Conservation (phyloP, 116 monocot genomes). For the Dioscorea cayenensis region DNA sequence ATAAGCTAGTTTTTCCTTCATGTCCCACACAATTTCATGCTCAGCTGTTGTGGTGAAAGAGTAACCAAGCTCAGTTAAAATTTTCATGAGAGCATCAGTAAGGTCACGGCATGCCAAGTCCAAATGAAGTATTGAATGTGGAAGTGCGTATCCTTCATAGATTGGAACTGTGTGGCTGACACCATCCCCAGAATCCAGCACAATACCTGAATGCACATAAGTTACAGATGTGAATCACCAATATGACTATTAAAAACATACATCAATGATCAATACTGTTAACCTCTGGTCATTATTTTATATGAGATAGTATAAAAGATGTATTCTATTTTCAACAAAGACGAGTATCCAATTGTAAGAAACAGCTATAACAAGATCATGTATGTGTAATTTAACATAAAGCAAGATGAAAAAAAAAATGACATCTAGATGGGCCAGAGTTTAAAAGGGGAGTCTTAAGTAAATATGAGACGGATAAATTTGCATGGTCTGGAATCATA, state of each 20-base stretch:
- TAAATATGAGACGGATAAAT: too few species aligned
- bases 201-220: conserved; percentile 17
- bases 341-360: not conserved
- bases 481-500: too few species aligned
- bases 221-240: not conserved
- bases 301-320: not conserved
- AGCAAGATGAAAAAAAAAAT: too few species aligned
- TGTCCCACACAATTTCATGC: conserved; percentile 35
- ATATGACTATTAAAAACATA: not conserved
- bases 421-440: too few species aligned
- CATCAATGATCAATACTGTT: not conserved
- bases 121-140: conserved; percentile 32
- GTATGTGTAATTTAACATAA: not conserved
- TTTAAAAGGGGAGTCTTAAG: too few species aligned
- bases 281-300: not conserved
- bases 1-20: conserved; percentile 33
- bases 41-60: conserved; percentile 38
- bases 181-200: conserved; percentile 39
- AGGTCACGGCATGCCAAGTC: conserved; percentile 30
- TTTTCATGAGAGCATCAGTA: conserved; percentile 32
- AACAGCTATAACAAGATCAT: not conserved
- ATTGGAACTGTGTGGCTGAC: conserved; percentile 36
- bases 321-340: too few species aligned
- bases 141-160: conserved; percentile 33
- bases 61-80: conserved; percentile 31